phyloP scores from a whole-genome alignment of 257 asterid genomes.

The Paraleonurus japonicus region DNA sequence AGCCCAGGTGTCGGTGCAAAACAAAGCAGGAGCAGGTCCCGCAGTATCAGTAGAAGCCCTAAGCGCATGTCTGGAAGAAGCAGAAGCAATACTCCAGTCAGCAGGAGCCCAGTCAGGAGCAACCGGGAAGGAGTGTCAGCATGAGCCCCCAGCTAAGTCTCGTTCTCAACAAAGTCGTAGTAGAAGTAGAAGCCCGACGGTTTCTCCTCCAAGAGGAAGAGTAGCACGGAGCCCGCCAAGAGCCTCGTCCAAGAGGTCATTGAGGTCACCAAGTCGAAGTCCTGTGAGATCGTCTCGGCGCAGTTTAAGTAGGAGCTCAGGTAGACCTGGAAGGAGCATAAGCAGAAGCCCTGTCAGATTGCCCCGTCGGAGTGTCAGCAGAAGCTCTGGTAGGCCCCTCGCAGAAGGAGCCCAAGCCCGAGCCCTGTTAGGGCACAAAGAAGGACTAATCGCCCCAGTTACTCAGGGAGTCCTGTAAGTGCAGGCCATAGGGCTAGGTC shows the following conservation, averaged over 20 bases:
- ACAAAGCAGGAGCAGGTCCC: slow-evolving; percentile 56
- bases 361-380: slow-evolving; percentile 65
- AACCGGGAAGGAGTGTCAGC: slow-evolving; percentile 50
- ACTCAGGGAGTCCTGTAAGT: slow-evolving; percentile 68
- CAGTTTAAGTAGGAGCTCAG: slow-evolving; percentile 49
- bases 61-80: slow-evolving; percentile 35
- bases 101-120: slow-evolving; percentile 48
- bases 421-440: slow-evolving; percentile 67
- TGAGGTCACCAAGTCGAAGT: slow-evolving; percentile 57
- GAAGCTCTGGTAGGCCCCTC: slow-evolving; percentile 78
- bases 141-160: slow-evolving; percentile 52
- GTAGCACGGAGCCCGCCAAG: slow-evolving; percentile 50
- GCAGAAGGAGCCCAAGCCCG: slow-evolving; percentile 62
- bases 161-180: slow-evolving; percentile 35
- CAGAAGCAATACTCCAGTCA: slow-evolving; percentile 40
- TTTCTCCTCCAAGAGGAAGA: slow-evolving; percentile 57
- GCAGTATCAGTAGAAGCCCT: slow-evolving; percentile 60
- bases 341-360: slow-evolving; percentile 74
- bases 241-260: slow-evolving; percentile 53
- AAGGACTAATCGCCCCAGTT: slow-evolving; percentile 57
- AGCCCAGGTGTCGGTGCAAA: slow-evolving; percentile 48
- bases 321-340: slow-evolving; percentile 59
- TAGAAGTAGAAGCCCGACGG: slow-evolving; percentile 34
- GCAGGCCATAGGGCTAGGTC: slow-evolving; percentile 69
- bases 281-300: slow-evolving; percentile 59